phyloP scores from a whole-genome alignment of 352 stramenopile genomes.

The Phytopythium vexans region DNA sequence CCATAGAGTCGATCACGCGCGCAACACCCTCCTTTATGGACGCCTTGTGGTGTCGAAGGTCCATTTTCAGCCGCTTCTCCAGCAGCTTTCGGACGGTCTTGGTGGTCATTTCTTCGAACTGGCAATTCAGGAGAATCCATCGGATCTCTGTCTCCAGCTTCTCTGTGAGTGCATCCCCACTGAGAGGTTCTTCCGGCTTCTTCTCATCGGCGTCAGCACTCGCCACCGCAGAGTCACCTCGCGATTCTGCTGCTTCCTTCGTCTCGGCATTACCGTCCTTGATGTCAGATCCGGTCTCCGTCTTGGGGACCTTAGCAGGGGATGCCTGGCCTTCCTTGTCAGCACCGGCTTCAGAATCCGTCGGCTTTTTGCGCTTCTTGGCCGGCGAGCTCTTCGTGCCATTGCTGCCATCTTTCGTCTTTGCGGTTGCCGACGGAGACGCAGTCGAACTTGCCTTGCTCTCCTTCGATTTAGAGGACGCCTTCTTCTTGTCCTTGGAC shows the following conservation, averaged over 20 bases:
- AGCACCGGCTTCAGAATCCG: too few species aligned
- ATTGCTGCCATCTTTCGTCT: too few species aligned
- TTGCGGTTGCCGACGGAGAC: too few species aligned
- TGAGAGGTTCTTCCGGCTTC: slow-evolving; percentile 26
- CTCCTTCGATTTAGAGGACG: too few species aligned
- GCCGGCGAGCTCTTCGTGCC: too few species aligned
- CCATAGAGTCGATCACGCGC: slow-evolving; percentile 73
- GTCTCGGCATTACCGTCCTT: too few species aligned
- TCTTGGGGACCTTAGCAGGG: slow-evolving; percentile 44
- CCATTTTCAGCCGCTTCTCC: slow-evolving; percentile 62
- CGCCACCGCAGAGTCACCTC: slow-evolving; percentile 3
- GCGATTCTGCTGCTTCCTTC: neutral
- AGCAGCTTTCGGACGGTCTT: slow-evolving; percentile 77
- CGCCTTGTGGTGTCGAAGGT: slow-evolving; percentile 70
- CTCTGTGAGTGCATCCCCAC: slow-evolving; percentile 40
- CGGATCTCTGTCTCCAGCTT: slow-evolving; percentile 77
- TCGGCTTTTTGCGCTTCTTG: too few species aligned
- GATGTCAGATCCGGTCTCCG: slow-evolving; percentile 25
- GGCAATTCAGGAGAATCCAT: slow-evolving; percentile 72
- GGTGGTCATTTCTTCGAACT: slow-evolving; percentile 83
- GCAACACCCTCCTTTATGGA: slow-evolving; percentile 75
- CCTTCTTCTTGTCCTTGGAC: too few species aligned
- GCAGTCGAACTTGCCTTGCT: too few species aligned
- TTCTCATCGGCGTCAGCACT: slow-evolving; percentile 13
- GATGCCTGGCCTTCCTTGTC: too few species aligned